phyloP scores from a whole-genome alignment of 768 basidiomycete species.

The Leccinellum rugosiceps region DNA sequence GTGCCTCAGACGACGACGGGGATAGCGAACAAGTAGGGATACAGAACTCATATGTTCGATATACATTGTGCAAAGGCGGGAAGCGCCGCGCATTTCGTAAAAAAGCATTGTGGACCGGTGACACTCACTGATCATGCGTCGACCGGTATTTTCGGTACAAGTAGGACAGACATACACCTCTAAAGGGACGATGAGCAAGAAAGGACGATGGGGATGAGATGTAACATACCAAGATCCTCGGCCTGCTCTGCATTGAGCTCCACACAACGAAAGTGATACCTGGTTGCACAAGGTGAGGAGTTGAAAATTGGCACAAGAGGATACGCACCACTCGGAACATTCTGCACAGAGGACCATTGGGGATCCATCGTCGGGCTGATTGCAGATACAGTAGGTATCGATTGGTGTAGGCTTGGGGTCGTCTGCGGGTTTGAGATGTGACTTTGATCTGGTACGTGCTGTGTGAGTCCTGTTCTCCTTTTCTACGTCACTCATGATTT shows the following conservation, averaged over 20 bases:
- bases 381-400: conserved; percentile 54
- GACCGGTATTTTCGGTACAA: conserved; percentile 61
- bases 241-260: conserved; percentile 60
- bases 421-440: conserved; percentile 15
- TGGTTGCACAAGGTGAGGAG: conserved; percentile 29
- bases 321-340: conserved; percentile 67
- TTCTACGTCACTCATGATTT: conserved; percentile 25
- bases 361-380: conserved; percentile 67
- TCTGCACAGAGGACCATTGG: conserved; percentile 77
- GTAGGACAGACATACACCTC: conserved; percentile 57
- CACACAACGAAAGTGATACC: conserved; percentile 86
- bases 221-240: conserved; percentile 71
- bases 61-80: conserved; percentile 31
- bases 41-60: conserved; percentile 37
- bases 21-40: conserved; percentile 34
- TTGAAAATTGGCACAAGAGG: background rate
- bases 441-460: conserved; percentile 23
- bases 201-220: background rate
- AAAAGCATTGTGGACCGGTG: conserved; percentile 30
- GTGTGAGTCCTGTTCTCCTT: conserved; percentile 30
- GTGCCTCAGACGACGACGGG: conserved; percentile 32
- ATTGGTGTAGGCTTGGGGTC: conserved; percentile 16
- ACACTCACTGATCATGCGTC: conserved; percentile 76
- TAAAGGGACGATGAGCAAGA: conserved; percentile 30
- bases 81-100: conserved; percentile 25